Percentiles rank a stretch among this genome's conserved stretches.
phyloP scores from a whole-genome alignment of 108 stramenopile genomes.

The Nannochloropsis oceanica region DNA sequence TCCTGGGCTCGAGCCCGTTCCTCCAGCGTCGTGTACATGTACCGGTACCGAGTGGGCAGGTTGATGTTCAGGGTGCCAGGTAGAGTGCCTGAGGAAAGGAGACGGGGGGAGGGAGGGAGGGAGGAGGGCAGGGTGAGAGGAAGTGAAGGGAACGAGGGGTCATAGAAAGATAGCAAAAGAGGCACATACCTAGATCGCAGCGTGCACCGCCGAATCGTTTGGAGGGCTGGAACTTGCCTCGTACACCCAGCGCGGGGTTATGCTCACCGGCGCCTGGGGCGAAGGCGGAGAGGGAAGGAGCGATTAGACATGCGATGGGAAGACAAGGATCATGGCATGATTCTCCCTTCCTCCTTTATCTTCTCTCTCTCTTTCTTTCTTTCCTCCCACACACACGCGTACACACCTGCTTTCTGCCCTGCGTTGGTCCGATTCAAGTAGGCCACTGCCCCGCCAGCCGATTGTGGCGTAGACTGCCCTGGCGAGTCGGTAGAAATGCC shows the following conservation, averaged over 20 bases:
- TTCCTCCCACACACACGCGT: too few relatives aligned
- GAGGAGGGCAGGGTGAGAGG: background rate
- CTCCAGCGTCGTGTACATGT: constrained; percentile 80
- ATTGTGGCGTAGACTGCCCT: background rate
- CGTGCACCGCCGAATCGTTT: background rate
- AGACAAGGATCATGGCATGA: background rate
- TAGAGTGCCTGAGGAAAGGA: background rate
- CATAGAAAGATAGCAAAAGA: background rate
- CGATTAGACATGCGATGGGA: background rate
- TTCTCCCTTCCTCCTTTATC: background rate
- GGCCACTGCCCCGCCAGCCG: background rate
- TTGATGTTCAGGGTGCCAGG: background rate
- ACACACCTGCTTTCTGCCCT: background rate
- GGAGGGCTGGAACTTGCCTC: background rate
- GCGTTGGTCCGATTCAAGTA: background rate
- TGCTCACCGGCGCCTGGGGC: background rate
- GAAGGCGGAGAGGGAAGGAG: background rate
- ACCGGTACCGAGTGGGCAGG: constrained; percentile 46
- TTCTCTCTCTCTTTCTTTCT: background rate
- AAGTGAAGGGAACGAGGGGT: background rate
- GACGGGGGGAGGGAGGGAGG: background rate
- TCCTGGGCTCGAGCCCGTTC: constrained; percentile 62
- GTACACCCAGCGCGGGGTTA: background rate
- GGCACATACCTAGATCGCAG: background rate
- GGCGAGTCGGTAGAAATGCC: background rate